Conservation (phyloP, 2,329 filamentous ascomycete genomes). For the Pyrenophora seminiperda region DNA sequence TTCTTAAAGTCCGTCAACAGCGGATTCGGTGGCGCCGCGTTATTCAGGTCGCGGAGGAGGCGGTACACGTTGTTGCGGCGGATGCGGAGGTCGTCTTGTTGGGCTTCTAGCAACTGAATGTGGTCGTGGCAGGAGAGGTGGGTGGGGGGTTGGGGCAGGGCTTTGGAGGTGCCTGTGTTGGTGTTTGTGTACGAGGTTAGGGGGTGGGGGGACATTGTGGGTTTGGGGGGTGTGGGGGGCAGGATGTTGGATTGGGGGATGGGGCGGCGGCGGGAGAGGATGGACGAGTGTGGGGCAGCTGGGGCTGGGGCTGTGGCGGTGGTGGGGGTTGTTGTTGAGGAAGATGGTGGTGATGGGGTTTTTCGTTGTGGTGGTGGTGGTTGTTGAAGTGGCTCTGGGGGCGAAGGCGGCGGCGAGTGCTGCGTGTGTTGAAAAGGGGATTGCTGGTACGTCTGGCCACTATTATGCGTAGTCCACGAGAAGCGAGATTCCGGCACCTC, state of each 20-base stretch:
- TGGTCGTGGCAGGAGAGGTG: constrained; percentile 43
- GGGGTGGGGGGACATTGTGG: constrained; percentile 36
- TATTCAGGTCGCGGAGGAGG: constrained; percentile 44
- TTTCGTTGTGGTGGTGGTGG: constrained; percentile 1
- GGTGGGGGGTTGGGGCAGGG: constrained; percentile 47
- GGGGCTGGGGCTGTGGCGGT: too few species aligned
- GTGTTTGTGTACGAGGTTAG: constrained; percentile 28
- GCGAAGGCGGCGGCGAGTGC: constrained; percentile 51
- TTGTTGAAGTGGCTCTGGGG: constrained; percentile 45
- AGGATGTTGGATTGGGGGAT: constrained; percentile 33
- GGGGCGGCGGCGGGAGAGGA: constrained; percentile 43
- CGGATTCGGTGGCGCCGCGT: constrained; percentile 45
- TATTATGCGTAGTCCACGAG: constrained; percentile 44
- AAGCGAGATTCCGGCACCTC: constrained; percentile 35
- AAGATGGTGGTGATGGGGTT: constrained; percentile 18
- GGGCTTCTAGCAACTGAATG: constrained; percentile 46
- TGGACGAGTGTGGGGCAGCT: too few species aligned
- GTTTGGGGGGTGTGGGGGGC: constrained; percentile 5
- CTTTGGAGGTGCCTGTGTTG: constrained; percentile 41
- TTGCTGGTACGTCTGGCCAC: constrained; percentile 48
- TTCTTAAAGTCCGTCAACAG: constrained; percentile 46
- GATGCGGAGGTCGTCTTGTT: constrained; percentile 47
- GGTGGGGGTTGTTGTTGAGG: not conserved
- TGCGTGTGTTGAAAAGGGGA: constrained; percentile 36
- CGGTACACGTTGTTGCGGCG: constrained; percentile 47